Evolutionary conservation across 176 grass and related monocot species (phyloP).

Genomic region (Paspalum vaginatum): DNA sequence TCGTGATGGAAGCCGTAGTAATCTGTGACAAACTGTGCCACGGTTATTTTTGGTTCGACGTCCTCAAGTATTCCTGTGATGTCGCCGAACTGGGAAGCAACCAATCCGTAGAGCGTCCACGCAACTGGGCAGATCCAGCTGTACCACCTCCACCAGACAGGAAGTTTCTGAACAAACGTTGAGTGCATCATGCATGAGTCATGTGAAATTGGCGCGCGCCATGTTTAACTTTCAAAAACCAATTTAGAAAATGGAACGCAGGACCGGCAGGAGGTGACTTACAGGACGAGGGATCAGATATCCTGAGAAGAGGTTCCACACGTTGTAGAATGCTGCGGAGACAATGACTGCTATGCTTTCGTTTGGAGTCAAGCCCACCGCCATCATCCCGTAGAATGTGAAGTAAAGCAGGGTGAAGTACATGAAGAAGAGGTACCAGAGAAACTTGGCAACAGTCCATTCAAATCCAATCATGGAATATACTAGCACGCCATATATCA

Average conservation of each 20-base stretch:
- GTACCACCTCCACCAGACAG: slow-evolving; percentile 93
- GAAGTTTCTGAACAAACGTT: slow-evolving; percentile 52
- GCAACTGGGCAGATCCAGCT: slow-evolving; percentile 73
- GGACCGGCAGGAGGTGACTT: slow-evolving; percentile 36
- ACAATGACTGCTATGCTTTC: slow-evolving; percentile 74
- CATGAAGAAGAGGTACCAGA: slow-evolving; percentile 96
- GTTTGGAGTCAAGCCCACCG: slow-evolving; percentile 74
- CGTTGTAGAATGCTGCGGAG: slow-evolving; percentile 69
- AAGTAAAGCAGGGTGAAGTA: slow-evolving; percentile 89
- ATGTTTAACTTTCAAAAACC: not conserved
- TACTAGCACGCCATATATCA: slow-evolving; percentile 72
- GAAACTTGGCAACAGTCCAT: slow-evolving; percentile 82
- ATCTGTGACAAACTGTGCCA: slow-evolving; percentile 48
- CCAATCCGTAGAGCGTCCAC: slow-evolving; percentile 81
- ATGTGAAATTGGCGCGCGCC: not conserved
- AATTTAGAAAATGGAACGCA: not conserved
- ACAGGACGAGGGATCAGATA: slow-evolving; percentile 77
- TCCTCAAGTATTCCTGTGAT: not conserved
- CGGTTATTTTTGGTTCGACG: not conserved
- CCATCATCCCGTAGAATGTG: slow-evolving; percentile 96
- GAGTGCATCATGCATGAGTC: slow-evolving; percentile 8
- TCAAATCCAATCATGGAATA: slow-evolving; percentile 83
- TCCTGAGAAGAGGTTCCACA: slow-evolving; percentile 93
- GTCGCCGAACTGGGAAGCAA: slow-evolving; percentile 75
- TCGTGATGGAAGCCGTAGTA: slow-evolving; percentile 73